These are phyloP conservation scores for Lolium multiflorum DNA, from an alignment of 176 grass and related monocot species.

Conservation along the genomic window DNA sequence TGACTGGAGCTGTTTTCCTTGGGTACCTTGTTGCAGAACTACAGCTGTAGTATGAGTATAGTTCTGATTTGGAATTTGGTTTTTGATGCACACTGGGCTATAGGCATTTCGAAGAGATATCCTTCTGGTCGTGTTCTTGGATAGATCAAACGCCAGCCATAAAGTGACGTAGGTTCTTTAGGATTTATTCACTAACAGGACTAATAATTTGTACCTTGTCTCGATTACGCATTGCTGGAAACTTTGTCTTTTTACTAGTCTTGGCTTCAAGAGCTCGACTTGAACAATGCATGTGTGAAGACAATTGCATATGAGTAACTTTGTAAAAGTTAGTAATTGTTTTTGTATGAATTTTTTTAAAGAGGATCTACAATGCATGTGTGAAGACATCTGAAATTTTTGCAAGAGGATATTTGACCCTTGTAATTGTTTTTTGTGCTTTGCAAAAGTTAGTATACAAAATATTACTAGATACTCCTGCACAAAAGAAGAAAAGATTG, in stretches of 20 bases:
- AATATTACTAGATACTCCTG: no score
- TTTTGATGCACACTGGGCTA: not conserved
- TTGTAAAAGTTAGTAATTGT: no score
- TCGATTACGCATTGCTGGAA: not conserved
- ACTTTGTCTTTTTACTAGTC: not conserved
- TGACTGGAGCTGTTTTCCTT: not conserved
- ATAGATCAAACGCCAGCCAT: not conserved
- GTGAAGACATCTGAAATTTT: no score
- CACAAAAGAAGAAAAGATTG: no score
- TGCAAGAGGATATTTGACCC: no score
- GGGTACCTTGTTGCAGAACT: not conserved
- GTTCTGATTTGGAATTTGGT: not conserved
- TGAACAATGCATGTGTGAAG: not conserved
- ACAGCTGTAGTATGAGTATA: not conserved
- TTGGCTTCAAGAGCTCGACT: not conserved
- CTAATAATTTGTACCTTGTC: not conserved
- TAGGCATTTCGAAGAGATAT: not conserved
- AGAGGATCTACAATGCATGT: no score
- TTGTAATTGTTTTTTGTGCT: no score
- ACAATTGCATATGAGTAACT: not conserved
- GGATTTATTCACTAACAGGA: not conserved
- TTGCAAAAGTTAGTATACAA: no score
- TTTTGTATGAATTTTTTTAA: no score
- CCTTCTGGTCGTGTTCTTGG: not conserved
- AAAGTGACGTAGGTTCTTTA: not conserved